Evolutionary conservation across 441 rosid genomes (phyloP).

Genomic region (Dalechampia spathulata): DNA sequence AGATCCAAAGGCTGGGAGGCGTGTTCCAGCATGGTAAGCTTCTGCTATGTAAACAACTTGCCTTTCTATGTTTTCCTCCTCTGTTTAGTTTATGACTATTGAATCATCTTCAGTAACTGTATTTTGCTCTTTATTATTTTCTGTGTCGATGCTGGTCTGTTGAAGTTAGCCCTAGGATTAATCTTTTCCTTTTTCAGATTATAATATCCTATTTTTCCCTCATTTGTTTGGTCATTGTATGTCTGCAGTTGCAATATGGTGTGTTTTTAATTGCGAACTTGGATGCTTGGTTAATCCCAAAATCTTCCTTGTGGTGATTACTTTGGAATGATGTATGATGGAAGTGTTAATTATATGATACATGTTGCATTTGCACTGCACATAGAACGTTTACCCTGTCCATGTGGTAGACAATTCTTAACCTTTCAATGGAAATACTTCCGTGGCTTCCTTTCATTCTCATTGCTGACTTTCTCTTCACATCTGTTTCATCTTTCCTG

Average conservation of each 20-base stretch:
- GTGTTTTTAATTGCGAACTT: background rate
- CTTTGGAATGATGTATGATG: slow-evolving; percentile 1
- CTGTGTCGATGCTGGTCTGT: too few species aligned
- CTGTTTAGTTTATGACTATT: background rate
- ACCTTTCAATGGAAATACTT: background rate
- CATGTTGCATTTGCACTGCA: background rate
- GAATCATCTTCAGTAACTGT: background rate
- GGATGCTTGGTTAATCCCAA: background rate
- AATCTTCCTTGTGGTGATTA: background rate
- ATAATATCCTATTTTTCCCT: background rate
- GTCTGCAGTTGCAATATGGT: background rate
- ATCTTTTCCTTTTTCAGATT: background rate
- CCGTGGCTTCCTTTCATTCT: background rate
- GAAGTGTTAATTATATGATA: background rate
- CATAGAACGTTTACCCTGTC: too few species aligned
- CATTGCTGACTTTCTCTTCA: background rate
- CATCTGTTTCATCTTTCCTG: background rate
- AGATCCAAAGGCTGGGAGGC: slow-evolving; percentile 71
- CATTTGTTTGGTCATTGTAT: background rate
- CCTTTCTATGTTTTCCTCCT: background rate
- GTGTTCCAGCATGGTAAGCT: slow-evolving; percentile 84
- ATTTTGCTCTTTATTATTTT: background rate
- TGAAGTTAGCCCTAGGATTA: too few species aligned
- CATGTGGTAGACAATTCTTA: background rate
- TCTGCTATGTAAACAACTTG: background rate